Percentiles rank a stretch among this genome's conserved stretches.
These are phyloP conservation scores for Starmera amethionina DNA, from an alignment of 805 yeast genomes.

Conservation along the genomic window DNA sequence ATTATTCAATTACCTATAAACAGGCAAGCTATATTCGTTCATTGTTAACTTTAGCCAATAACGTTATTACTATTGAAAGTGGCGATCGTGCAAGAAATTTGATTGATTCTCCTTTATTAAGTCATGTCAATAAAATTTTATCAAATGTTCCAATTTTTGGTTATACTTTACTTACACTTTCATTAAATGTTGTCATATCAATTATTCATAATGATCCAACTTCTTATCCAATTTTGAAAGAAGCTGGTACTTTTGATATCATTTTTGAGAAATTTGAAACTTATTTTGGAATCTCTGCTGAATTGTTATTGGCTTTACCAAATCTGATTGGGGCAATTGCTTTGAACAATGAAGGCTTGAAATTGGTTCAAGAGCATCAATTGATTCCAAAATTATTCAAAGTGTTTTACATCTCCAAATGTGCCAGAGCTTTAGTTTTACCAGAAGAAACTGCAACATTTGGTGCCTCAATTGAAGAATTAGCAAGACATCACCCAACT, in stretches of 20 bases:
- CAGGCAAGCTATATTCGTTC: conserved; percentile 53
- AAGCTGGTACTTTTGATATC: conserved; percentile 61
- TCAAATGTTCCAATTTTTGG: conserved; percentile 56
- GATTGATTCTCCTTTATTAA: conserved; percentile 74
- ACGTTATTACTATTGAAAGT: conserved; percentile 59
- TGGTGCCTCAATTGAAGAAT: conserved; percentile 67
- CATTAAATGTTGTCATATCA: conserved; percentile 53
- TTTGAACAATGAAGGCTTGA: conserved; percentile 63
- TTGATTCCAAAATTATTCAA: conserved; percentile 36
- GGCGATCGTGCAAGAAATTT: conserved; percentile 81
- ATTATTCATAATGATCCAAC: conserved; percentile 90
- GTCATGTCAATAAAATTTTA: conserved; percentile 49
- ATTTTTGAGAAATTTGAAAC: conserved; percentile 47
- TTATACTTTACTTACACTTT: conserved; percentile 45
- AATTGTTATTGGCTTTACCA: conserved; percentile 51
- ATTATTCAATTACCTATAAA: conserved; percentile 44
- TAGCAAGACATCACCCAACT: conserved; percentile 75
- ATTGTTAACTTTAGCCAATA: conserved; percentile 51
- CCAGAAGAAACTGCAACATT: conserved; percentile 44
- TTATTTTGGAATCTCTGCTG: conserved; percentile 49
- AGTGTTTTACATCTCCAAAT: conserved; percentile 36
- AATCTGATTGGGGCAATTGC: conserved; percentile 79
- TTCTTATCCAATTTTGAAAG: conserved; percentile 69
- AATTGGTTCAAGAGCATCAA: conserved; percentile 34
- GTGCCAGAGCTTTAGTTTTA: conserved; percentile 44